A percentile compares a stretch with the other conserved stretches of the same genome.
Conservation (phyloP, 73 alveolate genomes). For the Paramecium sexaurelia region DNA sequence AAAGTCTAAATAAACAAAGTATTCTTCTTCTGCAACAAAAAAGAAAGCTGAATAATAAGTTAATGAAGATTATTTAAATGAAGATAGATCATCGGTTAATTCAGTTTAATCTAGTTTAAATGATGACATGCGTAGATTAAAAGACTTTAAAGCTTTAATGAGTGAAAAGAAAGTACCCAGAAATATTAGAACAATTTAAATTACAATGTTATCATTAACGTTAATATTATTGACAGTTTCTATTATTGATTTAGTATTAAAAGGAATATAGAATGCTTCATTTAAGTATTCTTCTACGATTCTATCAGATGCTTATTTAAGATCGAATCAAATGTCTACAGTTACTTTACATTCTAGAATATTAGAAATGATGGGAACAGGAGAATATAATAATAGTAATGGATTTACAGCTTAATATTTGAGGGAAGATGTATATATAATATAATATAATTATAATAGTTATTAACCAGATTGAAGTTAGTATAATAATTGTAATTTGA, state of each 20-base stretch:
- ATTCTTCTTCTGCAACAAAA: not conserved
- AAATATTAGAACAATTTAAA: not conserved
- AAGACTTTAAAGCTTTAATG: constrained; percentile 58
- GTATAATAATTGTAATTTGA: not conserved
- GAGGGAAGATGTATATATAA: not conserved
- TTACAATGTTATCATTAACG: constrained; percentile 7
- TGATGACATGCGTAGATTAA: constrained; percentile 57
- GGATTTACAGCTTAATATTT: not conserved
- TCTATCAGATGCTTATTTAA: not conserved
- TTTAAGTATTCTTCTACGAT: not conserved
- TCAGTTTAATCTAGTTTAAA: constrained; percentile 44
- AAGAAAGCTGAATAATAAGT: not conserved
- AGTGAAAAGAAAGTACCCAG: constrained; percentile 56
- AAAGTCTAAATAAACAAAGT: not conserved
- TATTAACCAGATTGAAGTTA: not conserved
- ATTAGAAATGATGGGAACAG: not conserved
- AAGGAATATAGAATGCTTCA: not conserved
- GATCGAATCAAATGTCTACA: not conserved
- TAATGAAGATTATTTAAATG: constrained; percentile 46
- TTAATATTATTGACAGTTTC: constrained; percentile 13
- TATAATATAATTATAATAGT: not conserved
- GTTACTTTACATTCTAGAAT: not conserved
- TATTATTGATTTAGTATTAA: not conserved
- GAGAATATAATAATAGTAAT: not conserved
- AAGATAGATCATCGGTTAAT: constrained; percentile 59